A percentile compares a stretch with the other conserved stretches of the same genome.
Evolutionary conservation across 2,329 filamentous ascomycete species (phyloP).

Genomic region (Shiraia sp.): DNA sequence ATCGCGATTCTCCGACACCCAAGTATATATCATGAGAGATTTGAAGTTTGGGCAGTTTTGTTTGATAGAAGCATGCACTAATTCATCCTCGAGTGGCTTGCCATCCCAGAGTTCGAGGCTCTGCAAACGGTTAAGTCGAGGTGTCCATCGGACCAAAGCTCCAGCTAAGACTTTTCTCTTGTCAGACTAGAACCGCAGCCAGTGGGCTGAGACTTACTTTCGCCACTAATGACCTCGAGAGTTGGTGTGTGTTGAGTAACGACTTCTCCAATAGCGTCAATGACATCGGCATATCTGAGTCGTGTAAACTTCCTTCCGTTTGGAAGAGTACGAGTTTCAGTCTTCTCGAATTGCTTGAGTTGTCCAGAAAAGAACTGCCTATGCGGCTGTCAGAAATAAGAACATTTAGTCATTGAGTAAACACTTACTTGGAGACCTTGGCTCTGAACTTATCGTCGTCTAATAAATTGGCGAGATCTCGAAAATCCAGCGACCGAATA

Average conservation of each 20-base stretch:
- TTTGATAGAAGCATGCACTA: slow-evolving; percentile 58
- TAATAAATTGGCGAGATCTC: slow-evolving; percentile 63
- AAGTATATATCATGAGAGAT: slow-evolving; percentile 62
- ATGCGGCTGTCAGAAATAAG: slow-evolving; percentile 8
- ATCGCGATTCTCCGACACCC: slow-evolving; percentile 58
- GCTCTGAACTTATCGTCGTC: slow-evolving; percentile 63
- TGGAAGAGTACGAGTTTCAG: slow-evolving; percentile 22
- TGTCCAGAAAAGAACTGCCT: slow-evolving; percentile 58
- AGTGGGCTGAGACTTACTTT: slow-evolving; percentile 41
- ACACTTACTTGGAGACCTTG: slow-evolving; percentile 58
- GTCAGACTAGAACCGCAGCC: slow-evolving; percentile 9
- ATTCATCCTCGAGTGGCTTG: slow-evolving; percentile 59
- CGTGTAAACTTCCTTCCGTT: slow-evolving; percentile 36
- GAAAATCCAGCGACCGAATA: slow-evolving; percentile 65
- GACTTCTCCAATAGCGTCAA: slow-evolving; percentile 56
- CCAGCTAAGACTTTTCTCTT: slow-evolving; percentile 51
- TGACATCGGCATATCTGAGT: slow-evolving; percentile 48
- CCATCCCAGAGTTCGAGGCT: slow-evolving; percentile 66
- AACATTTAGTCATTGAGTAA: neutral
- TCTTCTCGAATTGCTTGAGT: slow-evolving; percentile 49
- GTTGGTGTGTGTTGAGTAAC: slow-evolving; percentile 54
- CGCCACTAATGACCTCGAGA: slow-evolving; percentile 63
- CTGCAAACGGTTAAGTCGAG: slow-evolving; percentile 61
- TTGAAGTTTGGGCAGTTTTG: slow-evolving; percentile 64
- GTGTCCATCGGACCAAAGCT: slow-evolving; percentile 62